phyloP scores from a whole-genome alignment of 2,329 filamentous ascomycete genomes.

The Cytospora piceae region DNA sequence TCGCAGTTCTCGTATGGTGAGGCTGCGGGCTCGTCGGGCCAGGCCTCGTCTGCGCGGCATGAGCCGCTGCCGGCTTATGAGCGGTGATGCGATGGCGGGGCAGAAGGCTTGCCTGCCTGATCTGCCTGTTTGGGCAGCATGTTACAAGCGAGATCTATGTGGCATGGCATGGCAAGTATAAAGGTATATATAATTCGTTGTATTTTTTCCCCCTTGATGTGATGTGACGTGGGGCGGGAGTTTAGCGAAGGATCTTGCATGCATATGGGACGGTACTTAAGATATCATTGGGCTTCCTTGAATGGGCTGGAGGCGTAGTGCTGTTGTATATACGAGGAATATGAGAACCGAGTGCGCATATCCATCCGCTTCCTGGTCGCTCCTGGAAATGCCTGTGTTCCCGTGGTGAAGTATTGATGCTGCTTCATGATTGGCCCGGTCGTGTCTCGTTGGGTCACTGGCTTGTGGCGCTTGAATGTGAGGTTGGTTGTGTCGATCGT shows the following conservation, averaged over 20 bases:
- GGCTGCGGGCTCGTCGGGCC: constrained; percentile 6
- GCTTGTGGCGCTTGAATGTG: too few relatives aligned
- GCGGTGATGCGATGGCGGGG: constrained; percentile 9
- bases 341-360: too few relatives aligned
- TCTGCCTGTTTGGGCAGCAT: not conserved
- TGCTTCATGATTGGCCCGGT: too few relatives aligned
- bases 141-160: not conserved
- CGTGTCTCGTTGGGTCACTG: too few relatives aligned
- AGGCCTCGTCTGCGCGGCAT: constrained; percentile 1
- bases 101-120: not conserved
- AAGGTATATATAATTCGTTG: not conserved
- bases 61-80: constrained; percentile 29
- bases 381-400: too few relatives aligned
- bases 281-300: too few relatives aligned
- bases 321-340: too few relatives aligned
- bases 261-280: too few relatives aligned
- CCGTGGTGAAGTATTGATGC: too few relatives aligned
- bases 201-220: not conserved
- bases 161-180: not conserved
- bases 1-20: constrained; percentile 20
- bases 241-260: not conserved
- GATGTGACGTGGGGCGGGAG: not conserved
- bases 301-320: too few relatives aligned
- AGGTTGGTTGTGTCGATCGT: too few relatives aligned
- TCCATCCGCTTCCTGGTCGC: too few relatives aligned